Evolutionary conservation across 2,329 filamentous ascomycete genomes (phyloP).

Genomic region (Podosphaera fusca): DNA sequence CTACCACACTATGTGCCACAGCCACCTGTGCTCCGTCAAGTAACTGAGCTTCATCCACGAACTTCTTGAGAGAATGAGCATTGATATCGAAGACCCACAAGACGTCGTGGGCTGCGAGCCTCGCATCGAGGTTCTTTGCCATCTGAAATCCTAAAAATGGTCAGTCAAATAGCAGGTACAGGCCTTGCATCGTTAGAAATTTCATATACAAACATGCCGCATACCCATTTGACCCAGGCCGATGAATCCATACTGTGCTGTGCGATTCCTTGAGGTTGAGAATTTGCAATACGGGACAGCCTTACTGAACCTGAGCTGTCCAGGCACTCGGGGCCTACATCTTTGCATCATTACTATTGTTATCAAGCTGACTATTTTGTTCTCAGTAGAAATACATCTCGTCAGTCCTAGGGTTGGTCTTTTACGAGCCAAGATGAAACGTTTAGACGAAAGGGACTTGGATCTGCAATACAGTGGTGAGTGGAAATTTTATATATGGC

Average conservation of each 20-base stretch:
- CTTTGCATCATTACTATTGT: no score
- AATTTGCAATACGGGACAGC: no score
- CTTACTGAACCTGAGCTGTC: no score
- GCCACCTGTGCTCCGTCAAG: slow-evolving; percentile 16
- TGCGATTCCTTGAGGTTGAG: not conserved
- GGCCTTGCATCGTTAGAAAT: not conserved
- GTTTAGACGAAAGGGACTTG: no score
- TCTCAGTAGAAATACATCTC: no score
- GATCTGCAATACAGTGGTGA: no score
- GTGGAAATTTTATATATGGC: no score
- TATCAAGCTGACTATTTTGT: no score
- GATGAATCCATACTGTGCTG: slow-evolving; percentile 31
- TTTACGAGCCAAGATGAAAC: no score
- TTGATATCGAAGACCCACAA: slow-evolving; percentile 46
- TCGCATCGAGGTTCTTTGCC: slow-evolving; percentile 46
- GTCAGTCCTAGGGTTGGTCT: no score
- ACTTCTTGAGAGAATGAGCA: slow-evolving; percentile 27
- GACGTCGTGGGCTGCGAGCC: slow-evolving; percentile 37
- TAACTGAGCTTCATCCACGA: slow-evolving; percentile 24
- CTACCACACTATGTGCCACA: slow-evolving; percentile 25
- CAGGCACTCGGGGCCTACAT: no score
- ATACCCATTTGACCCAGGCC: slow-evolving; percentile 37
- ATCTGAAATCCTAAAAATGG: slow-evolving; percentile 39
- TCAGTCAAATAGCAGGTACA: not conserved
- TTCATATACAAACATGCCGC: slow-evolving; percentile 7